A percentile compares a stretch with the other conserved stretches of the same genome.
Evolutionary conservation across 2,329 filamentous ascomycete species (phyloP).

Genomic region (Penicillium thymicola): DNA sequence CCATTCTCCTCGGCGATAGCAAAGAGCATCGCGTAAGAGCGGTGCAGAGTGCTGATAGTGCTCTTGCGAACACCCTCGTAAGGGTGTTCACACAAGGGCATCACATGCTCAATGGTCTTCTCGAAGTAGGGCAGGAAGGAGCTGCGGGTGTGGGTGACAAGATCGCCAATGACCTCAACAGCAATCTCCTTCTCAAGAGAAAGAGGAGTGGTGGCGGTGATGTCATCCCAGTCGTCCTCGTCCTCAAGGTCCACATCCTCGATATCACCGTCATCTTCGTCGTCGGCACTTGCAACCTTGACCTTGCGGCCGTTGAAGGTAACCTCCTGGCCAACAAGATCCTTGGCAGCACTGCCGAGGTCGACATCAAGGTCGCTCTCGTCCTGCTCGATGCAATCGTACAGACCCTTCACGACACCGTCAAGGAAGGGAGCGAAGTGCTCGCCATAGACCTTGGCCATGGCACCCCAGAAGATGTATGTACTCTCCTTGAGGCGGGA

Average conservation of each 20-base stretch:
- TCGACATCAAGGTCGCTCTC: constrained; percentile 77
- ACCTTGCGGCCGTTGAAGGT: constrained; percentile 79
- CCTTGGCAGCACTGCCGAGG: constrained; percentile 69
- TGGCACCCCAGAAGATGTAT: constrained; percentile 93
- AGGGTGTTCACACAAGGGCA: constrained; percentile 78
- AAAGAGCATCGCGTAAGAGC: constrained; percentile 88
- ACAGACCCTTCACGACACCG: constrained; percentile 55
- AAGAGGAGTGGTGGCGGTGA: constrained; percentile 80
- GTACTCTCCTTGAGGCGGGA: constrained; percentile 90
- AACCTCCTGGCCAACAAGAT: constrained; percentile 72
- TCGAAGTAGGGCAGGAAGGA: constrained; percentile 82
- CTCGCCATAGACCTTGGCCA: constrained; percentile 89
- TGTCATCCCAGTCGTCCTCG: constrained; percentile 79
- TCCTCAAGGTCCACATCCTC: constrained; percentile 68
- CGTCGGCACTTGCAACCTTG: constrained; percentile 67
- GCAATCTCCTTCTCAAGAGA: constrained; percentile 97
- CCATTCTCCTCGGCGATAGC: constrained; percentile 78
- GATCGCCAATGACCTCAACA: constrained; percentile 88
- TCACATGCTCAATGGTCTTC: constrained; percentile 77
- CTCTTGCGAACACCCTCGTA: constrained; percentile 95
- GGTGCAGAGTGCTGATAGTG: constrained; percentile 86
- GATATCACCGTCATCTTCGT: constrained; percentile 57
- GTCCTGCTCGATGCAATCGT: constrained; percentile 83
- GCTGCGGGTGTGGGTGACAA: constrained; percentile 80
- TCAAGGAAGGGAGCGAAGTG: constrained; percentile 48